phyloP scores from a whole-genome alignment of 768 basidiomycete genomes.

The Boletus rubroflammeus region DNA sequence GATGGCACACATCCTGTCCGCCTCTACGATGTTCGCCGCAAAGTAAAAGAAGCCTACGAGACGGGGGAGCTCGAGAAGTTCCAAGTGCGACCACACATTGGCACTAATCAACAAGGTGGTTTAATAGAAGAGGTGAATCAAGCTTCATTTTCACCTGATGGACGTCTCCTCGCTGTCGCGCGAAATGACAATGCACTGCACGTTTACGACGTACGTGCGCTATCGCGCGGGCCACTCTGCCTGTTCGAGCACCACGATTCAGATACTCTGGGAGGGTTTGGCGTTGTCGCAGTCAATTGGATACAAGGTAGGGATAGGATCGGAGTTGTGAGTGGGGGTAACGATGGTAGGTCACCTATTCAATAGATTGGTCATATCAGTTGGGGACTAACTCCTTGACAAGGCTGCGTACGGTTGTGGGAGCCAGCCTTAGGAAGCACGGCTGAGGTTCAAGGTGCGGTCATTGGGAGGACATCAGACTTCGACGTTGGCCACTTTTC shows the following conservation, averaged over 20 bases:
- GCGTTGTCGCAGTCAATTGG: slow-evolving; percentile 54
- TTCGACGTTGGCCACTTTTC: slow-evolving; percentile 59
- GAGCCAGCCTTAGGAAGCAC: slow-evolving; percentile 44
- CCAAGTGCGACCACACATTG: background rate
- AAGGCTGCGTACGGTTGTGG: slow-evolving; percentile 73
- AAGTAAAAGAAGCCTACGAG: slow-evolving; percentile 25
- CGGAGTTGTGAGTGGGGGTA: slow-evolving; percentile 59
- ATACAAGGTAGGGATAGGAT: slow-evolving; percentile 39
- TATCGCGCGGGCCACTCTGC: slow-evolving; percentile 44
- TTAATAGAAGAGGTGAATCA: slow-evolving; percentile 43
- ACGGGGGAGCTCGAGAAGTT: slow-evolving; percentile 38
- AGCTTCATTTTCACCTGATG: slow-evolving; percentile 57
- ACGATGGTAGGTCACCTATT: slow-evolving; percentile 48
- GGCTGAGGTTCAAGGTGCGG: slow-evolving; percentile 40
- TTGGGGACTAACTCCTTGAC: slow-evolving; percentile 3
- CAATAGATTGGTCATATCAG: background rate
- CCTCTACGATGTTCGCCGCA: slow-evolving; percentile 49
- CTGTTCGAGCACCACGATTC: slow-evolving; percentile 47
- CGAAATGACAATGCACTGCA: slow-evolving; percentile 57
- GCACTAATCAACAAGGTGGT: slow-evolving; percentile 8
- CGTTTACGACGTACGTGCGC: slow-evolving; percentile 59
- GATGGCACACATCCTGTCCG: slow-evolving; percentile 36
- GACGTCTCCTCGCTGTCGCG: slow-evolving; percentile 55
- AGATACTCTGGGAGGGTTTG: slow-evolving; percentile 36
- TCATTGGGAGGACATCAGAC: slow-evolving; percentile 50